phyloP scores from a whole-genome alignment of 495 filamentous ascomycete genomes.

The Chaetomidium leptoderma region DNA sequence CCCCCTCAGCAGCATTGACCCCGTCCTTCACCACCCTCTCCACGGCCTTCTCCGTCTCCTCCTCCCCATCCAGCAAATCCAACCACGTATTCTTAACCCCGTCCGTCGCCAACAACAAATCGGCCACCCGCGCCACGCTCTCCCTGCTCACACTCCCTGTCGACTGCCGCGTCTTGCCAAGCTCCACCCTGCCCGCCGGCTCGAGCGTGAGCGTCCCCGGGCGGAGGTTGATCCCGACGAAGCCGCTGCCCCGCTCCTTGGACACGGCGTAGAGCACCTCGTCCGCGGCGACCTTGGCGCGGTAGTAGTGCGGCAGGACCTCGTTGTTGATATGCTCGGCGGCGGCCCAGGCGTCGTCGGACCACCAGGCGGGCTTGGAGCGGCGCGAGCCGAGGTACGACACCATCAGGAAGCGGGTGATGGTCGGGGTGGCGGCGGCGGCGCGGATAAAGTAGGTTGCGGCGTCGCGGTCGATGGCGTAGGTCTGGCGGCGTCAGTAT shows the following conservation, averaged over 20 bases:
- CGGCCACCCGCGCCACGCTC: conserved; percentile 67
- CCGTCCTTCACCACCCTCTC: conserved; percentile 57
- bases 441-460: conserved; percentile 68
- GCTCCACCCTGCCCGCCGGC: conserved; percentile 55
- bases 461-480: conserved; percentile 60
- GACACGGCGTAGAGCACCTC: conserved; percentile 60
- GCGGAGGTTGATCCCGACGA: conserved; percentile 64
- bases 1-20: conserved; percentile 62
- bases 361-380: conserved; percentile 61
- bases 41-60: conserved; percentile 59
- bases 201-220: conserved; percentile 61
- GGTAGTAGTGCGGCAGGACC: conserved; percentile 59
- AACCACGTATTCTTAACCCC: conserved; percentile 45
- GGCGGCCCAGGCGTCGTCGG: conserved; percentile 52
- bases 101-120: conserved; percentile 56
- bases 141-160: conserved; percentile 57
- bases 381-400: conserved; percentile 62
- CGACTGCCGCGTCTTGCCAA: conserved; percentile 57
- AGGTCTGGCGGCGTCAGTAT: conserved; percentile 28
- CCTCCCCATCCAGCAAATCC: conserved; percentile 51
- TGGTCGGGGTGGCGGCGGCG: conserved; percentile 49
- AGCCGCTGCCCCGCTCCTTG: conserved; percentile 37
- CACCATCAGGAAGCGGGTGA: conserved; percentile 72
- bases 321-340: conserved; percentile 50
- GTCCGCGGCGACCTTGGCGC: conserved; percentile 74